Percentiles rank a stretch among this genome's conserved stretches.
phyloP scores from a whole-genome alignment of 2,329 filamentous ascomycete genomes.

The Cryoendolithus antarcticus region DNA sequence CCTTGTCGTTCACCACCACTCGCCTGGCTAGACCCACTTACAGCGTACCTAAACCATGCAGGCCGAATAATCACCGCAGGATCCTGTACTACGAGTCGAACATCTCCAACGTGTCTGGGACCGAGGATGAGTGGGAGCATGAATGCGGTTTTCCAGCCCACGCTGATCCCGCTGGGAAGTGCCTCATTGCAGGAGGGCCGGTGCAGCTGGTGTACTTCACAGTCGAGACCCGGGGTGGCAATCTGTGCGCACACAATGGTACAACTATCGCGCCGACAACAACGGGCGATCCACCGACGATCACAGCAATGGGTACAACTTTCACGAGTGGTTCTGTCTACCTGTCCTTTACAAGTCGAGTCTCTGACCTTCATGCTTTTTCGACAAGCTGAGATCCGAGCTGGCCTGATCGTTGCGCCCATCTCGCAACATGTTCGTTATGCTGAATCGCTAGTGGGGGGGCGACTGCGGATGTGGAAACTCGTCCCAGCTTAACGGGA shows the following conservation, averaged over 20 bases:
- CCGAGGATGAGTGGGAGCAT: constrained; percentile 3
- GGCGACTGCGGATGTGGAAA: too few species aligned
- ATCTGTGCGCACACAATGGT: constrained; percentile 4
- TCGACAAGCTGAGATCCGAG: background rate
- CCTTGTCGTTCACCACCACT: constrained; percentile 5
- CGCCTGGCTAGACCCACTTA: background rate
- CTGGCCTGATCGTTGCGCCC: too few species aligned
- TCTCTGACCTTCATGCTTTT: background rate
- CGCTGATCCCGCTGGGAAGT: constrained; percentile 3
- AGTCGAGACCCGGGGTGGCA: constrained; percentile 4
- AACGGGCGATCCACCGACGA: constrained; percentile 2
- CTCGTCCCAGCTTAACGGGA: too few species aligned
- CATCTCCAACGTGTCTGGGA: constrained; percentile 1
- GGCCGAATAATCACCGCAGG: constrained; percentile 4
- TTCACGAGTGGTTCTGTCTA: constrained; percentile 13
- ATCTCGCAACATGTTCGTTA: too few species aligned
- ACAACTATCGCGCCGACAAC: background rate
- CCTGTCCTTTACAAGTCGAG: constrained; percentile 9
- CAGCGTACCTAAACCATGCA: constrained; percentile 7
- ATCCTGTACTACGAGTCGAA: constrained; percentile 9
- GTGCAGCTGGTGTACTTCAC: constrained; percentile 15
- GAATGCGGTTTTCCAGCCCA: constrained; percentile 11
- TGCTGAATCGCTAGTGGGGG: too few species aligned
- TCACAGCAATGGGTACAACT: constrained; percentile 12
- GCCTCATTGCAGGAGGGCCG: constrained; percentile 15